Conservation (phyloP, 148 eudicot species). For the Camellia granthamiana region DNA sequence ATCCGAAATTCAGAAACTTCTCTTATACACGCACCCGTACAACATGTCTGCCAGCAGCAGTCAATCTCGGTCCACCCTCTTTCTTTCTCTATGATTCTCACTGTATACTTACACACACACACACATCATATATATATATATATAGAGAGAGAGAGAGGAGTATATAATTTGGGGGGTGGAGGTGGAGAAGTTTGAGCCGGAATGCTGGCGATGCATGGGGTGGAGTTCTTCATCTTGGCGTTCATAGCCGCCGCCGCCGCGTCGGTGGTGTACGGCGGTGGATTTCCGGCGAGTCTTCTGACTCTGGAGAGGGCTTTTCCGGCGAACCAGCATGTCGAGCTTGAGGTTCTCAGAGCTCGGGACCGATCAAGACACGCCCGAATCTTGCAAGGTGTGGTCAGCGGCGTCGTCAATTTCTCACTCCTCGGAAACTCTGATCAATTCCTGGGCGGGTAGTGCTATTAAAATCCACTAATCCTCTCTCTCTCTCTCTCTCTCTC, state of each 20-base stretch:
- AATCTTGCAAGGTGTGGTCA: slow-evolving; percentile 49
- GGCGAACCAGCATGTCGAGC: slow-evolving; percentile 46
- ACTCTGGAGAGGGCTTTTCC: slow-evolving; percentile 69
- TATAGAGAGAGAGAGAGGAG: no score
- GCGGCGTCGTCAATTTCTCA: slow-evolving; percentile 71
- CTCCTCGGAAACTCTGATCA: slow-evolving; percentile 82
- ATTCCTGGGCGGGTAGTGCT: slow-evolving; percentile 25
- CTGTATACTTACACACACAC: no score
- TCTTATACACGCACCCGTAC: no score
- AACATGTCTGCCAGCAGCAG: no score
- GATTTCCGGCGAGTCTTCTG: slow-evolving; percentile 40
- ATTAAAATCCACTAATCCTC: no score
- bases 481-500: no score
- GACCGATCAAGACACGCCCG: slow-evolving; percentile 71
- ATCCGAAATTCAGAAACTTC: no score
- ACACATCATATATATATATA: no score
- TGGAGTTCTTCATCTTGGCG: slow-evolving; percentile 16
- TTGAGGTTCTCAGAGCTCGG: slow-evolving; percentile 51
- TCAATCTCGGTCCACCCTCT: no score
- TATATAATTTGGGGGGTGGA: neutral
- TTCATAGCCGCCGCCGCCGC: slow-evolving; percentile 26
- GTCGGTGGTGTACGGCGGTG: slow-evolving; percentile 25
- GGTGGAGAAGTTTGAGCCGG: neutral
- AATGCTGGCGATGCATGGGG: slow-evolving; percentile 18
- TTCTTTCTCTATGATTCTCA: no score